phyloP scores from a whole-genome alignment of 139 green algal genomes.

The Cymbomonas tetramitiformis region DNA sequence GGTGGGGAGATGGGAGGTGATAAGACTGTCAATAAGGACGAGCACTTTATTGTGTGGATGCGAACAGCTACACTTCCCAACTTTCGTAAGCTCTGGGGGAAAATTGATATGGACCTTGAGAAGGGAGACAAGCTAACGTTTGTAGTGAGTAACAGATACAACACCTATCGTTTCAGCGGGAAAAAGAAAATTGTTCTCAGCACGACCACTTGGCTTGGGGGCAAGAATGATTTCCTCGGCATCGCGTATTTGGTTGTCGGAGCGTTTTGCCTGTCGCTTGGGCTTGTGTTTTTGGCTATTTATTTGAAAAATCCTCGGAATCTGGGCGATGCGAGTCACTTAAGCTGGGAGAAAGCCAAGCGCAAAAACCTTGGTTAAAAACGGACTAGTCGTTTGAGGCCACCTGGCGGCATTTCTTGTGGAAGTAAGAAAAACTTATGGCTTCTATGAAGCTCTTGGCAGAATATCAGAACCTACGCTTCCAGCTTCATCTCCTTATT shows the following conservation, averaged over 20 bases:
- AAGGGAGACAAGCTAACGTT: constrained; percentile 28
- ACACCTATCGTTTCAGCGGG: constrained; percentile 53
- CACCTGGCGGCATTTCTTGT: too few relatives aligned
- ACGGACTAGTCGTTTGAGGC: too few relatives aligned
- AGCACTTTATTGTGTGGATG: constrained; percentile 96
- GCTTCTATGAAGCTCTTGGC: too few relatives aligned
- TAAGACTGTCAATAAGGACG: constrained; percentile 43
- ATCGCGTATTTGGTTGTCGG: constrained; percentile 44
- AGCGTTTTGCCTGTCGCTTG: constrained; percentile 8
- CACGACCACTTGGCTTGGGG: constrained; percentile 59
- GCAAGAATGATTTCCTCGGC: constrained; percentile 51
- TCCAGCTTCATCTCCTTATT: too few relatives aligned
- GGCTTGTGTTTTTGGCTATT: constrained; percentile 26
- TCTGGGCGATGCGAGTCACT: too few relatives aligned
- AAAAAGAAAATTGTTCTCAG: constrained; percentile 49
- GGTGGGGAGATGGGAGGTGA: constrained; percentile 36
- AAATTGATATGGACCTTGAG: constrained; percentile 36
- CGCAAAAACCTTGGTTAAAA: too few relatives aligned
- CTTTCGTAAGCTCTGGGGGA: constrained; percentile 56
- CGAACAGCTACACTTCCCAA: constrained; percentile 43
- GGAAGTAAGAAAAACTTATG: too few relatives aligned
- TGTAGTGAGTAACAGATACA: constrained; percentile 51
- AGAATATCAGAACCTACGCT: too few relatives aligned
- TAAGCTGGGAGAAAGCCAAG: too few relatives aligned
- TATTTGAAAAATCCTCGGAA: too few relatives aligned